Evolutionary conservation across 139 green algal genomes (phyloP), one percentile per base, ranked within the genome.

Genomic region (Auxenochlorella pyrenoidosa): DNA sequence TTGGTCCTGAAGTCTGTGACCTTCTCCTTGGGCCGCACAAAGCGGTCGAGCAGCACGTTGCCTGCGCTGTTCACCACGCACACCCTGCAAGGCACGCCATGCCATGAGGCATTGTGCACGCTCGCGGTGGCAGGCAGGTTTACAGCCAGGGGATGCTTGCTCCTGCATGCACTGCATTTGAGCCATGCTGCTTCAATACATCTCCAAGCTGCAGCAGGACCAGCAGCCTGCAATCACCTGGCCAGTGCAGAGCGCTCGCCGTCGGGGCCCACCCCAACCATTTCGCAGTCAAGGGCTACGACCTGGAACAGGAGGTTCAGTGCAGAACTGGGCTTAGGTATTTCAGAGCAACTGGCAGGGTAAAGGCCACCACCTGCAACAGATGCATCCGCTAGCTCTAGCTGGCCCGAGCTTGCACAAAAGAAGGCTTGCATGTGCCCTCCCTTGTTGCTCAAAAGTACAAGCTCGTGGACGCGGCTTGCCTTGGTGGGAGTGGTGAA

Each of bases 221-320:
- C 24, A 77, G 5, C 3, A 34, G 34, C 36, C 12, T 66, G 40
- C 68, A 72, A 21, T 28, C 68, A 93, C 94, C 94, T 91, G 0
- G 97, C 97, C 38, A 99, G 90, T 0, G 92, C 88, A 60, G 88
- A 94, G 36, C 88, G 75, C 21, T 68, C 32, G 2, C 95, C 97
- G 0, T 86, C 87, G 0, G 89, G 89, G 0, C 97, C 97, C 28
- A 97, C 93, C 1, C 97, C 97, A 68, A 99, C 97, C 96, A 99
- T 99, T 92, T 99, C 97, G 92, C 97, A 99, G 85, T 99, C 97
- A 26, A 99, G n/a, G n/a, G n/a, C n/a, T n/a, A n/a, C n/a, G n/a
- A n/a, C n/a, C n/a, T n/a, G n/a, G n/a, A n/a, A n/a, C n/a, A n/a
- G n/a, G n/a, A n/a, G n/a, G n/a, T n/a, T n/a, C n/a, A n/a, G n/a